A percentile compares a stretch with the other conserved stretches of the same genome.
Conservation (phyloP, 75 land plant genomes). For the Picea sitchensis region DNA sequence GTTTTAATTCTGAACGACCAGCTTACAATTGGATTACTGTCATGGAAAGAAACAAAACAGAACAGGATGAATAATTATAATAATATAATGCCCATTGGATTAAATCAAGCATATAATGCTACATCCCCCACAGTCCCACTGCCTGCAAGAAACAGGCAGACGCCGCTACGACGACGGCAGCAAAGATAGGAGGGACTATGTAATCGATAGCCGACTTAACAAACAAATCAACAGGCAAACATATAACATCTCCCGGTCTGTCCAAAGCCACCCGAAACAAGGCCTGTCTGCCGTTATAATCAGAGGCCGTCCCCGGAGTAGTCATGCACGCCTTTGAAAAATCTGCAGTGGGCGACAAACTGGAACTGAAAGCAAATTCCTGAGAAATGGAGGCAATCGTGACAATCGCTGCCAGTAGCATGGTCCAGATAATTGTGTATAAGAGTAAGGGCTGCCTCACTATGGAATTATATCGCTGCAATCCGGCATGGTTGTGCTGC, state of each 20-base stretch:
- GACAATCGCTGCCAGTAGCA: constrained; percentile 45
- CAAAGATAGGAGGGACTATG: constrained; percentile 71
- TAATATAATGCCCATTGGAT: too few species aligned
- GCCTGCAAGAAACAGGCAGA: constrained; percentile 54
- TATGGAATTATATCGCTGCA: too few species aligned
- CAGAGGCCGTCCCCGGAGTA: not conserved
- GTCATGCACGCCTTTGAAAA: constrained; percentile 28
- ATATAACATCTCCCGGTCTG: constrained; percentile 45
- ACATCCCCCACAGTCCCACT: constrained; percentile 29
- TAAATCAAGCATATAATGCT: too few species aligned
- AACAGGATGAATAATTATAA: too few species aligned
- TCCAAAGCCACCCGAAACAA: constrained; percentile 38
- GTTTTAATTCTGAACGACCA: too few species aligned
- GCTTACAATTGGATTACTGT: too few species aligned
- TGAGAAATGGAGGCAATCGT: constrained; percentile 55
- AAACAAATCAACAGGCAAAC: constrained; percentile 51
- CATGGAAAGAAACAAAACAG: too few species aligned
- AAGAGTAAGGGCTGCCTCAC: constrained; percentile 16
- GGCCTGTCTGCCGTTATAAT: not conserved
- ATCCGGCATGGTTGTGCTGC: too few species aligned
- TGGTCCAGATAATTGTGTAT: constrained; percentile 32
- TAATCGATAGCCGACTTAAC: constrained; percentile 38
- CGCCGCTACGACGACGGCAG: constrained; percentile 51
- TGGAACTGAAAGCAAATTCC: constrained; percentile 57
- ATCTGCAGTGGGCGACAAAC: constrained; percentile 31